A percentile compares a stretch with the other conserved stretches of the same genome.
These are phyloP conservation scores for Microbotryum silenes-acaulis DNA, from an alignment of 1,284 basidiomycete genomes.

Conservation along the genomic window DNA sequence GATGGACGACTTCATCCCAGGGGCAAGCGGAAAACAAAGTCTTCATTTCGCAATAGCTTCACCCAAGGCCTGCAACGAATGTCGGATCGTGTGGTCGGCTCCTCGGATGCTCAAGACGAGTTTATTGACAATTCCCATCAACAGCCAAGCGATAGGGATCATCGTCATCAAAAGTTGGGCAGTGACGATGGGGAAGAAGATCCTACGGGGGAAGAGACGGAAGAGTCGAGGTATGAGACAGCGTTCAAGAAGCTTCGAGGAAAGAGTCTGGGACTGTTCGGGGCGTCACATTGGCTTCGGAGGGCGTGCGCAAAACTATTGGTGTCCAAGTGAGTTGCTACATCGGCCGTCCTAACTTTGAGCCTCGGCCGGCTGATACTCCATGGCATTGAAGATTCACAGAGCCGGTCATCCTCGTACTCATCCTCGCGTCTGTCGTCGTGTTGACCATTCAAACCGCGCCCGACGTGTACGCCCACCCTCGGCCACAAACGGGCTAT, in stretches of 20 bases:
- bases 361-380: constrained; percentile 3
- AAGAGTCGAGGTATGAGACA: constrained; percentile 29
- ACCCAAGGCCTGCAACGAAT: too few relatives aligned
- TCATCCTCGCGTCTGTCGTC: constrained; percentile 78
- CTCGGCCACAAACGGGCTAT: constrained; percentile 52
- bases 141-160: constrained; percentile 16
- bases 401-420: constrained; percentile 71
- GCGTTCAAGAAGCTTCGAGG: constrained; percentile 39
- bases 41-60: too few relatives aligned
- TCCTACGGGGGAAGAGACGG: constrained; percentile 34
- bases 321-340: constrained; percentile 53
- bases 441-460: constrained; percentile 74
- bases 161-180: constrained; percentile 31
- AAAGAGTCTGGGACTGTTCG: constrained; percentile 67
- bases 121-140: too few relatives aligned
- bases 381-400: constrained; percentile 52
- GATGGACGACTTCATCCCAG: too few relatives aligned
- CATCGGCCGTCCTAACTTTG: constrained; percentile 33
- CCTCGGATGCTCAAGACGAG: too few relatives aligned
- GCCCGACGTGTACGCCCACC: constrained; percentile 46
- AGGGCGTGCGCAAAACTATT: constrained; percentile 58
- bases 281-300: constrained; percentile 58
- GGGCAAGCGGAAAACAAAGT: too few relatives aligned
- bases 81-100: too few relatives aligned
- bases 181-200: constrained; percentile 18